phyloP scores from a whole-genome alignment of 179 eudicot genomes.

The Corrigiola litoralis region DNA sequence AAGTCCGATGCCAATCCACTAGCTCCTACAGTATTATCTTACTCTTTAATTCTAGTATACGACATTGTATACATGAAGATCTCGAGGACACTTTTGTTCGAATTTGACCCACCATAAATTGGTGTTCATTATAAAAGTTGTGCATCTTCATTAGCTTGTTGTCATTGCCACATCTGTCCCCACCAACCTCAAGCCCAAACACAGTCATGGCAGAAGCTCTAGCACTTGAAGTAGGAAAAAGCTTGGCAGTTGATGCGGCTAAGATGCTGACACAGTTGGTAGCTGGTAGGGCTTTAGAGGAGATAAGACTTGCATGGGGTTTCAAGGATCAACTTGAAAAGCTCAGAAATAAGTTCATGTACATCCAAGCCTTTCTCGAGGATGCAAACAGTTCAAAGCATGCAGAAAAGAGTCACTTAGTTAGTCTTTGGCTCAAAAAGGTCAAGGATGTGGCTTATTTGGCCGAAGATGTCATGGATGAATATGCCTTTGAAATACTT shows the following conservation, averaged over 20 bases:
- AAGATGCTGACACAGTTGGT: background rate
- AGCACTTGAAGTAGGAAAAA: background rate
- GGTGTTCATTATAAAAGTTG: too few species aligned
- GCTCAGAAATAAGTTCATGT: background rate
- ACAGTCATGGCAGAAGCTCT: slow-evolving; percentile 10
- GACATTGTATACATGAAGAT: too few species aligned
- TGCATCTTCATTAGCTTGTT: too few species aligned
- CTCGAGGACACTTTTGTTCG: too few species aligned
- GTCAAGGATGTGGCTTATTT: slow-evolving; percentile 4
- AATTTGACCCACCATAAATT: too few species aligned
- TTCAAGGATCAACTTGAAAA: slow-evolving; percentile 9
- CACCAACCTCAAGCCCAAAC: too few species aligned
- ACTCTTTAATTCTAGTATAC: too few species aligned
- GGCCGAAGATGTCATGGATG: slow-evolving; percentile 17
- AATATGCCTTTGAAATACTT: background rate
- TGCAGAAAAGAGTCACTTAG: background rate
- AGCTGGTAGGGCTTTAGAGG: background rate
- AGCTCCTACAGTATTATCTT: too few species aligned
- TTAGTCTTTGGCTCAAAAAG: slow-evolving; percentile 2
- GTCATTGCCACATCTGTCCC: too few species aligned
- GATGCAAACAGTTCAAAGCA: background rate
- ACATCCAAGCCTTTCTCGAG: slow-evolving; percentile 7
- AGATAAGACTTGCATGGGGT: slow-evolving; percentile 1
- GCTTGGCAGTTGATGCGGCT: background rate
- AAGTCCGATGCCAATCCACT: too few species aligned